Base-by-base conservation (phyloP, 805 yeast genomes). In the Barnettozyma vustinii region DNA sequence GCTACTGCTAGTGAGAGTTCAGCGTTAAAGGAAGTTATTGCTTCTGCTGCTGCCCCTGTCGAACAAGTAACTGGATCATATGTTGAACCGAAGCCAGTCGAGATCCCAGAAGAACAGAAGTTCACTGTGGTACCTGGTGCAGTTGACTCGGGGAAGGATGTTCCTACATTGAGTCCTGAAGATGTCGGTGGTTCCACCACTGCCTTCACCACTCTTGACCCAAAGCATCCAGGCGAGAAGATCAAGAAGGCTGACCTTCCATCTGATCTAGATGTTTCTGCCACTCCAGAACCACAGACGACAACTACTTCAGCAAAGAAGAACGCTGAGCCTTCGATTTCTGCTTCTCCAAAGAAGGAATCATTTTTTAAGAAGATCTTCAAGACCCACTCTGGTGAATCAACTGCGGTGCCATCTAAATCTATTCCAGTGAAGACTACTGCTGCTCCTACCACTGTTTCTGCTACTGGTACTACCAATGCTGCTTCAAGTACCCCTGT, bases 61-160 rank as follows among this genome's bases (percentile, higher is more conserved):
- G 43, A 44, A n/a, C 26, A 33, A 32, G 27, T 19, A 13, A 16
- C 43, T 27, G 44, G 26, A 20, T 39, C 33, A 5, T 54, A 56
- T 40, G 25, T 41, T 5, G 57, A 53, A 37, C 52, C 55, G 9
- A 44, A 39, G 19, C 48, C 56, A 19, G 56, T 55, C 33, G 58
- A 47, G 33, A 53, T 57, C 16, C 62, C 61, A 45, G 52, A 23
- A 18, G 48, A 49, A 2, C 59, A 58, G 35, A 56, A 57, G 46
- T 55, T 55, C 33, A 18, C 45, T 27, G 55, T 52, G n/a, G 52
- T 54, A 5, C 41, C 49, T 5, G 40, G 25, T 26, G 23, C 53
- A 16, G 30, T 10, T 39, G 10, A 3, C 5, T 18, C 21, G n/a
- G 50, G 26, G 23, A 30, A 45, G 40, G 8, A 23, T 9, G 41